Percentiles rank a stretch among this genome's conserved stretches.
Evolutionary conservation across 2,329 filamentous ascomycete species (phyloP).

Genomic region (Colletotrichum navitas): DNA sequence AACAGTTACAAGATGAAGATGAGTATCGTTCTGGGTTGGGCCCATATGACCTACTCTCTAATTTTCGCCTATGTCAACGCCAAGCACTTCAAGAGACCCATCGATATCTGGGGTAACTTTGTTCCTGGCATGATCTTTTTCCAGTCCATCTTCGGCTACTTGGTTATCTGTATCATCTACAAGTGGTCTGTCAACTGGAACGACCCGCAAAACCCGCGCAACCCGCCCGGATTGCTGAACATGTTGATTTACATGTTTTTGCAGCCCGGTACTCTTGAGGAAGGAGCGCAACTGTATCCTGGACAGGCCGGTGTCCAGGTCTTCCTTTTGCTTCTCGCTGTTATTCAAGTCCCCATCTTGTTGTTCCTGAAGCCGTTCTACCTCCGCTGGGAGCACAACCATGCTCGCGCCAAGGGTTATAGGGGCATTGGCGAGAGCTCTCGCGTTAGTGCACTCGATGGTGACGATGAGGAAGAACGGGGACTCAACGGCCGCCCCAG

Average conservation of each 20-base stretch:
- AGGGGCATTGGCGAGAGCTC: constrained; percentile 91
- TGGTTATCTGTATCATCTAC: constrained; percentile 93
- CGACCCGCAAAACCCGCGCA: constrained; percentile 66
- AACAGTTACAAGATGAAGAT: constrained; percentile 99
- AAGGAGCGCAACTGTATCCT: constrained; percentile 75
- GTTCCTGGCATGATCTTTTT: constrained; percentile 99
- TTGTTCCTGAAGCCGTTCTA: constrained; percentile 97
- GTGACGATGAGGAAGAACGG: constrained; percentile 81
- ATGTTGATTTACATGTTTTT: constrained; percentile 99
- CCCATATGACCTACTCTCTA: constrained; percentile 98
- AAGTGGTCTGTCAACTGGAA: constrained; percentile 96
- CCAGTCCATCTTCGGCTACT: constrained; percentile 97
- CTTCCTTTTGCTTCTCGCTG: constrained; percentile 82
- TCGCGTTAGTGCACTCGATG: constrained; percentile 89
- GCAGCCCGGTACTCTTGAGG: constrained; percentile 78
- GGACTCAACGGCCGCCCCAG: constrained; percentile 71
- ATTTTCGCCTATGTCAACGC: constrained; percentile 94
- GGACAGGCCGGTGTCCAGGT: constrained; percentile 84
- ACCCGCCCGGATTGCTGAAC: constrained; percentile 91
- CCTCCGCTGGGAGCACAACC: constrained; percentile 93
- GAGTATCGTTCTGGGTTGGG: constrained; percentile 96
- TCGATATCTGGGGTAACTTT: constrained; percentile 98
- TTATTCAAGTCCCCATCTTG: constrained; percentile 88
- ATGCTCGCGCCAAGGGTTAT: constrained; percentile 88
- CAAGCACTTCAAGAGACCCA: constrained; percentile 91